Conservation (phyloP, 129 eudicot genomes). For the Flaveria ramosissima region DNA sequence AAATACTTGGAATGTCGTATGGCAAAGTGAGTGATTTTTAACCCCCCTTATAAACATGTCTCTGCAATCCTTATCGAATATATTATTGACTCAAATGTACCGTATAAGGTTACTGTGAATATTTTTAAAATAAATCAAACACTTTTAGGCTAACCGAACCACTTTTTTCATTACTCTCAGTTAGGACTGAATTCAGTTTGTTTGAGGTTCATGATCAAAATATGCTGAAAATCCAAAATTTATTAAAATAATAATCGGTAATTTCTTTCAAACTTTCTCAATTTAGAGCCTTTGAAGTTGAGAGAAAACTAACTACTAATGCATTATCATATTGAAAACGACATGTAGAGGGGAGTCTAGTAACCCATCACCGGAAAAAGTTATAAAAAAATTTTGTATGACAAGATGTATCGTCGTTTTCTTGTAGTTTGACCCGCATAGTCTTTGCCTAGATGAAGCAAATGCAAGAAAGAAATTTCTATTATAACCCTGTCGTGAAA, state of each 20-base stretch:
- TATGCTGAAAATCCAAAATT: not conserved
- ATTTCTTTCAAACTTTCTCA: not conserved
- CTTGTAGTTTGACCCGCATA: too few species aligned
- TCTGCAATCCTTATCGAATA: not conserved
- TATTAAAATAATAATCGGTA: not conserved
- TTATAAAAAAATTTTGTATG: not conserved
- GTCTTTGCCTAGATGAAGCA: not conserved
- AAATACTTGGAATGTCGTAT: conserved; percentile 90
- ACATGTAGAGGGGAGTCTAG: not conserved
- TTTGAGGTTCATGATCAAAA: not conserved
- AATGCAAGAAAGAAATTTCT: not conserved
- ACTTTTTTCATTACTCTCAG: not conserved
- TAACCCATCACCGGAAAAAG: not conserved
- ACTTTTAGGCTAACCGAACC: not conserved
- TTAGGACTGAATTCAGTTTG: not conserved
- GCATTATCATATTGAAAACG: not conserved
- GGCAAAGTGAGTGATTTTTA: conserved; percentile 63
- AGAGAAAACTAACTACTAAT: not conserved
- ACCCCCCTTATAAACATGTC: not conserved
- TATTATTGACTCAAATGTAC: not conserved
- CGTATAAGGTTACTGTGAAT: not conserved
- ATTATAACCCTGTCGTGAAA: not conserved
- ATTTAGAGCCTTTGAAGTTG: not conserved
- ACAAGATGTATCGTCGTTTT: not conserved
- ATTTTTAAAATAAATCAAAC: not conserved